These are phyloP conservation scores for Suillus plorans DNA, from an alignment of 768 basidiomycete genomes.

Conservation along the genomic window DNA sequence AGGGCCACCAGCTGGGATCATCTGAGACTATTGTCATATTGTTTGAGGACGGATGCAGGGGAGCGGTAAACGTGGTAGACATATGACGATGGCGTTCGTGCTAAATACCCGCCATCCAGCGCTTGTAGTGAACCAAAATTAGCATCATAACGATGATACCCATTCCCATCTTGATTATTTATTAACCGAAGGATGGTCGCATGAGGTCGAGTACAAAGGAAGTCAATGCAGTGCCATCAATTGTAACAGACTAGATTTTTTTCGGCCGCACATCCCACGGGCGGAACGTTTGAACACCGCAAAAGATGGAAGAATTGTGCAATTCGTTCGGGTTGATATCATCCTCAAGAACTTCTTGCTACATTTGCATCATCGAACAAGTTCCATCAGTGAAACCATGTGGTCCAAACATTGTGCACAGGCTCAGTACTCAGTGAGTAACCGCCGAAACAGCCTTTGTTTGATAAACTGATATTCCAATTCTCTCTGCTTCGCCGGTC, in stretches of 20 bases:
- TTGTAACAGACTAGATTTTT: not conserved
- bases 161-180: not conserved
- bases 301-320: not conserved
- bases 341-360: not conserved
- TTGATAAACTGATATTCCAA: not conserved
- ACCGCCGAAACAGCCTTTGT: not conserved
- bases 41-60: not conserved
- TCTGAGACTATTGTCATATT: not conserved
- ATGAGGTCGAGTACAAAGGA: not conserved
- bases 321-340: not conserved
- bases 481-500: not conserved
- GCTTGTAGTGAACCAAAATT: not conserved
- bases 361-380: not conserved
- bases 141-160: not conserved
- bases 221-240: not conserved
- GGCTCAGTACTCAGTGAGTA: not conserved
- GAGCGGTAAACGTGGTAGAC: not conserved
- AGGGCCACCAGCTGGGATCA: not conserved
- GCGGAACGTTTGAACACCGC: not conserved
- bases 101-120: not conserved
- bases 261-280: not conserved
- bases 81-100: not conserved
- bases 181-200: not conserved
- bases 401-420: not conserved
- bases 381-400: not conserved